Evolutionary conservation across 139 green algal genomes (phyloP), one percentile per base, ranked within the genome.

Genomic region (Micromonas commoda): DNA sequence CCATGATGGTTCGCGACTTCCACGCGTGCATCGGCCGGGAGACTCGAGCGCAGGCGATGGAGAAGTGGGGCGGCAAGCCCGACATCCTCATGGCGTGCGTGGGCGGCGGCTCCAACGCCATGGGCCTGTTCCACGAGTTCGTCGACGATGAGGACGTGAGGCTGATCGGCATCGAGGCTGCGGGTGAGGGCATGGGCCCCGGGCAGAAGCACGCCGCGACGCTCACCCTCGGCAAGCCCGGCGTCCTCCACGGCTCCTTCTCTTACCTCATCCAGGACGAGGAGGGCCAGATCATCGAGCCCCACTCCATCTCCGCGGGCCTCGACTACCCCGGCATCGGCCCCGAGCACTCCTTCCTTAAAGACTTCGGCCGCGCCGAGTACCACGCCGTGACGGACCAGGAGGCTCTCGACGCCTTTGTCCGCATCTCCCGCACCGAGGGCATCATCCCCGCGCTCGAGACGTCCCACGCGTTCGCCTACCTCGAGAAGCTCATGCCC

Each of bases 381-480:
- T 99, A 99, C 88, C 85, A 89, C 74, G 86, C 93, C 0, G 93
- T 96, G 19, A 98, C 94, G 9, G 94, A 98, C 80, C 70, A 86
- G 24, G 88, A 97, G 80, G 94, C 94, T 1, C 79, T 96, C 61
- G 82, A 88, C 16, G 83, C 81, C 3, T 88, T 88, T 66, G 78
- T 94, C 85, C 79, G 77, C 34, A 52, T 97, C 64, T 90, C 88
- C 19, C 85, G 82, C 71, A 79, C 96, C 67, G 95, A 99, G 87
- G 95, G 95, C 77, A 99, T 99, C 84, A 98, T 99, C 76, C 95
- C 95, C 20, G 95, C 95, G 0, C 85, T 99, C 76, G 95, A 99
- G 85, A 98, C 95, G 26, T 91, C 85, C 32, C 95, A 99, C 82
- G 95, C 94, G 0, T 85, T 99, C 52, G 95, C 95, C 13, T 94